A percentile compares a stretch with the other conserved stretches of the same genome.
phyloP scores from a whole-genome alignment of 495 filamentous ascomycete species.

The Aspergillus campestris region DNA sequence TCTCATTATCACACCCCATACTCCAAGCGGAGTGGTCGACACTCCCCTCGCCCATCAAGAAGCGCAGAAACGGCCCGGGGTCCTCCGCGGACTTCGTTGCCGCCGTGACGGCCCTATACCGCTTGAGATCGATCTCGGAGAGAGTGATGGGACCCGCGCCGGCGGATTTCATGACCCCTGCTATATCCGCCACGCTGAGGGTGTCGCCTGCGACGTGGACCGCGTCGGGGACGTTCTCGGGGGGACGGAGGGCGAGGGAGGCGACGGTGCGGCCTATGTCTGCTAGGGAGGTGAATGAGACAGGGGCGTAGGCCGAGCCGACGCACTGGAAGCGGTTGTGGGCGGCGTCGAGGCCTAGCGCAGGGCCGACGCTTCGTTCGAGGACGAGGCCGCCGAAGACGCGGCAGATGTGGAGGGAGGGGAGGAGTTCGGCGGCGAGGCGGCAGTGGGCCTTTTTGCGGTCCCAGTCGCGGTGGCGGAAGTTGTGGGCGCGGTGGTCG shows the following conservation, averaged over 20 bases:
- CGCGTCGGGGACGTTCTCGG: slow-evolving; percentile 9
- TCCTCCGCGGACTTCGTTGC: slow-evolving; percentile 4
- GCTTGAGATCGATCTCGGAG: slow-evolving; percentile 2
- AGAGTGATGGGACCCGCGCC: slow-evolving; percentile 16
- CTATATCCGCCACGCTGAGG: slow-evolving; percentile 11
- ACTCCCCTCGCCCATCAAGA: slow-evolving; percentile 18
- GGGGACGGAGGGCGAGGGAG: slow-evolving; percentile 6
- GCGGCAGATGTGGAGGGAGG: slow-evolving; percentile 15
- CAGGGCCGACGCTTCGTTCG: slow-evolving; percentile 22
- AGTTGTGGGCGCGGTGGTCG: slow-evolving; percentile 22
- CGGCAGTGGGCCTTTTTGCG: slow-evolving; percentile 18
- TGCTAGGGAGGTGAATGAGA: slow-evolving; percentile 17
- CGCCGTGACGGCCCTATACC: slow-evolving; percentile 7
- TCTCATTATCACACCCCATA: slow-evolving; percentile 11
- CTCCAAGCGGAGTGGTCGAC: slow-evolving; percentile 14
- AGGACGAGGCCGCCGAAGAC: slow-evolving; percentile 21
- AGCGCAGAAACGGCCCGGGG: slow-evolving; percentile 16
- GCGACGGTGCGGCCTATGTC: slow-evolving; percentile 16
- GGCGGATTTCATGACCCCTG: slow-evolving; percentile 11
- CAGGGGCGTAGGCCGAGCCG: slow-evolving; percentile 4
- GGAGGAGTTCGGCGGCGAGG: slow-evolving; percentile 4
- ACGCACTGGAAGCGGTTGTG: slow-evolving; percentile 16
- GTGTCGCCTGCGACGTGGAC: slow-evolving; percentile 19
- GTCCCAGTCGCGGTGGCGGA: slow-evolving; percentile 19
- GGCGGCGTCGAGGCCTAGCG: slow-evolving; percentile 20